These are phyloP conservation scores for Ophiostoma pallidulum DNA, from an alignment of 2,329 filamentous ascomycete genomes.

Conservation along the genomic window DNA sequence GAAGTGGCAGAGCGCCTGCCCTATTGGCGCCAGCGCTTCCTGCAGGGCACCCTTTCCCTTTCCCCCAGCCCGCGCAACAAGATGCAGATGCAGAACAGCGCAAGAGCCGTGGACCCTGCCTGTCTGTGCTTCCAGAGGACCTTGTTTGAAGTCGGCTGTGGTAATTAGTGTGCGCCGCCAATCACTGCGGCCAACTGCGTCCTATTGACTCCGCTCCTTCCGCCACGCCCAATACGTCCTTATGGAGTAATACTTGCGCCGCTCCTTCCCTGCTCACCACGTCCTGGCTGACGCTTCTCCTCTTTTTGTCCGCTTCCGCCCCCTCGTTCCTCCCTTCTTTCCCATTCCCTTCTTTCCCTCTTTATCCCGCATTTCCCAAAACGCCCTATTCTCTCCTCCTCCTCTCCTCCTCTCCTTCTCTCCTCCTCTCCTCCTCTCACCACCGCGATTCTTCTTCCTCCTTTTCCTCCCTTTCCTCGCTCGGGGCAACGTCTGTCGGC, in stretches of 20 bases:
- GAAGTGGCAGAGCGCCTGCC: too few species aligned
- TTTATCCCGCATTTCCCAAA: conserved; percentile 7
- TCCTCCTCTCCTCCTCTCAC: conserved; percentile 1
- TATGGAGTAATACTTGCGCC: background rate
- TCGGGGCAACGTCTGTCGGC: background rate
- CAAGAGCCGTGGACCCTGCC: too few species aligned
- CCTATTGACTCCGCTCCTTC: conserved; percentile 5
- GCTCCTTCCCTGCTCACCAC: conserved; percentile 3
- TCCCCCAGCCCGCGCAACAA: background rate
- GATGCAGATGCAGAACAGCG: too few species aligned
- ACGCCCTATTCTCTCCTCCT: background rate
- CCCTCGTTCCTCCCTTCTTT: background rate
- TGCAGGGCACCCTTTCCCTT: background rate
- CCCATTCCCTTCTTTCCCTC: background rate
- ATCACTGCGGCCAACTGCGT: too few species aligned
- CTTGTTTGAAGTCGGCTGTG: too few species aligned
- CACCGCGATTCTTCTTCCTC: background rate
- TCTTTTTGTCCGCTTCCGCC: background rate
- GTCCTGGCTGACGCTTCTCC: conserved; percentile 1
- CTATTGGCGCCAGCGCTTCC: background rate
- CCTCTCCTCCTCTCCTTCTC: background rate
- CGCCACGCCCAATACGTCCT: background rate
- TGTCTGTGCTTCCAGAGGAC: too few species aligned
- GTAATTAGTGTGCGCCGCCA: too few species aligned
- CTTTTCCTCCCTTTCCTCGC: background rate